Evolutionary conservation across 345 rosid genomes (phyloP).

Genomic region (Excoecaria cochinchinensis): DNA sequence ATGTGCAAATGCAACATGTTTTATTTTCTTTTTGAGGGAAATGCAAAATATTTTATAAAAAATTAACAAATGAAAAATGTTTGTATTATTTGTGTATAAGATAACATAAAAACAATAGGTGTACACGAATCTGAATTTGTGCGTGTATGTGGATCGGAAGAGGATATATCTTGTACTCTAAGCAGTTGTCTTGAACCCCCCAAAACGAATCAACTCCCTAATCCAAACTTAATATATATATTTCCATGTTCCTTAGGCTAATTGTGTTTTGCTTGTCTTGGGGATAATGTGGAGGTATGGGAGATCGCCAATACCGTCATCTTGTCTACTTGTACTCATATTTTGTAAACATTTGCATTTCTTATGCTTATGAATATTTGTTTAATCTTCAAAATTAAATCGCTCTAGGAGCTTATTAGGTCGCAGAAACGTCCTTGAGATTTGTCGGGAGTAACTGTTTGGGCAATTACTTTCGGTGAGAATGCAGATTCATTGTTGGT

Average conservation of each 20-base stretch:
- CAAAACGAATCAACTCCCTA: neutral
- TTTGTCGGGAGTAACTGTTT: neutral
- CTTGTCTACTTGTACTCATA: too few species aligned
- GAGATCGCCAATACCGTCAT: too few species aligned
- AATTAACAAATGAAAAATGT: too few species aligned
- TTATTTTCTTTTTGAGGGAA: too few species aligned
- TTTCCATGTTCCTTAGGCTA: neutral
- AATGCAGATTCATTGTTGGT: neutral
- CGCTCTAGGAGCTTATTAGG: constrained; percentile 7
- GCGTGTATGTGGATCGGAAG: neutral
- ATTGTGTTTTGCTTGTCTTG: neutral
- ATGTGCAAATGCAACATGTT: too few species aligned
- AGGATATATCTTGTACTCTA: neutral
- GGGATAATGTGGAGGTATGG: neutral
- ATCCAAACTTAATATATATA: neutral
- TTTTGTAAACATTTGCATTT: too few species aligned
- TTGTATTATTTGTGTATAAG: too few species aligned
- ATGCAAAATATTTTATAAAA: too few species aligned
- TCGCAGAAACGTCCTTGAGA: constrained; percentile 6
- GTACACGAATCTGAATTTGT: too few species aligned
- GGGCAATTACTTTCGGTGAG: constrained; percentile 16
- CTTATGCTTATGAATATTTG: too few species aligned
- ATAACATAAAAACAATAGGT: too few species aligned
- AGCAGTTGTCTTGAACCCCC: neutral
- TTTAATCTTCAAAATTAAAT: too few species aligned